phyloP scores from a whole-genome alignment of 208 protist species.

The Novymonas esmeraldas region DNA sequence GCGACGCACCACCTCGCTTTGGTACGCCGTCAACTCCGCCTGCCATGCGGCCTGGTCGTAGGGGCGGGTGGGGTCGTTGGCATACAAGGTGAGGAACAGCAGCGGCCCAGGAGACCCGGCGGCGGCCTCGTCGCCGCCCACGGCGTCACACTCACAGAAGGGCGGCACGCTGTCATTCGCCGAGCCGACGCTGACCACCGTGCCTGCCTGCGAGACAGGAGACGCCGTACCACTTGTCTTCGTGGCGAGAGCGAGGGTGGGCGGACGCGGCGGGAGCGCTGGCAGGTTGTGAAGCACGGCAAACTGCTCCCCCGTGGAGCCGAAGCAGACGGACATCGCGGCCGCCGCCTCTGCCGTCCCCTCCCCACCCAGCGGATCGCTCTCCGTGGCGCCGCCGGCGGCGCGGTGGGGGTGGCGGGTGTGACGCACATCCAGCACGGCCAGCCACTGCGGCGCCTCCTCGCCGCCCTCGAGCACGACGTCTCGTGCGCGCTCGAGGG shows the following conservation, averaged over 20 bases:
- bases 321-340: conserved; percentile 37
- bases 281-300: conserved; percentile 49
- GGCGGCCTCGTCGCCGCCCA: neutral
- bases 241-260: neutral
- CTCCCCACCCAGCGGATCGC: neutral
- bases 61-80: conserved; percentile 43
- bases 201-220: conserved; percentile 1
- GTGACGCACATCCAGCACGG: conserved; percentile 25
- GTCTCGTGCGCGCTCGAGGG: neutral
- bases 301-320: conserved; percentile 52
- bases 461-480: neutral
- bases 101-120: conserved; percentile 37
- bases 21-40: conserved; percentile 23
- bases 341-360: neutral
- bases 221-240: neutral
- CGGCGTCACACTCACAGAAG: conserved; percentile 17
- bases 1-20: conserved; percentile 33
- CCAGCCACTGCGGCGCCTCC: conserved; percentile 17
- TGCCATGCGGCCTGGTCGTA: conserved; percentile 52
- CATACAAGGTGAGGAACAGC: conserved; percentile 71
- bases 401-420: too few relatives aligned
- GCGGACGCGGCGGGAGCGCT: conserved; percentile 16
- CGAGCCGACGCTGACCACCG: neutral
- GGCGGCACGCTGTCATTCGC: conserved; percentile 2
- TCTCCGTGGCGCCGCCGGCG: neutral